Evolutionary conservation across 1,139 yeast species (phyloP).

Genomic region (Lodderomyces margitis): DNA sequence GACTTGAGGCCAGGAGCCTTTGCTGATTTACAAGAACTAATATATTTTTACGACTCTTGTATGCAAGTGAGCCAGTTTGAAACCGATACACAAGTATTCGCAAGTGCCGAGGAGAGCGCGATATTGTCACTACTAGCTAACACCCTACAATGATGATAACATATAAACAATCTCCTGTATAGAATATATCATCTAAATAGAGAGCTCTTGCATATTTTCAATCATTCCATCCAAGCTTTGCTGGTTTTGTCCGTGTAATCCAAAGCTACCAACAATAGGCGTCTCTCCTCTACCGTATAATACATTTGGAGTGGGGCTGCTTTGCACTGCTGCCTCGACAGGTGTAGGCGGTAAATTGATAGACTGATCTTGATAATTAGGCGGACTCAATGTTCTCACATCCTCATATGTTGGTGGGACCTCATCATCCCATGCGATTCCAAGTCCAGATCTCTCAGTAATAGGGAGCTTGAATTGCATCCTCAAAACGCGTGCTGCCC

Average conservation of each 20-base stretch:
- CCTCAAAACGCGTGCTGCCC: slow-evolving; percentile 88
- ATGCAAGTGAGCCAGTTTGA: slow-evolving; percentile 41
- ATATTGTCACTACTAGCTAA: not conserved
- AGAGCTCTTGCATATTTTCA: slow-evolving; percentile 35
- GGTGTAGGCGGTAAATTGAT: slow-evolving; percentile 19
- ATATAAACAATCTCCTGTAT: not conserved
- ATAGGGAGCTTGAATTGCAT: slow-evolving; percentile 86
- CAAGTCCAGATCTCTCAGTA: slow-evolving; percentile 91
- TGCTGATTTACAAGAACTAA: slow-evolving; percentile 46
- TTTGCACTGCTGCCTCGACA: slow-evolving; percentile 15
- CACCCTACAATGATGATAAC: not conserved
- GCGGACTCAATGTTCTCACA: slow-evolving; percentile 81
- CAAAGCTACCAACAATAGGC: slow-evolving; percentile 27
- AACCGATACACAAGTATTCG: not conserved
- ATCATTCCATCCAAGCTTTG: slow-evolving; percentile 29
- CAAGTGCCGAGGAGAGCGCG: not conserved
- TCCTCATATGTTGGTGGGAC: slow-evolving; percentile 96
- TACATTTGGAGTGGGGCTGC: slow-evolving; percentile 36
- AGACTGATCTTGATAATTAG: slow-evolving; percentile 55
- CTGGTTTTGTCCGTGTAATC: slow-evolving; percentile 15
- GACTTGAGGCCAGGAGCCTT: slow-evolving; percentile 51
- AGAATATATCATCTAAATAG: not conserved
- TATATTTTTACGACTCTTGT: slow-evolving; percentile 44
- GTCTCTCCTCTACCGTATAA: slow-evolving; percentile 47
- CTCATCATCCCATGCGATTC: slow-evolving; percentile 98